A percentile compares a stretch with the other conserved stretches of the same genome.
These are phyloP conservation scores for Wickerhamiella lipophila DNA, from an alignment of 805 yeast species.

Conservation along the genomic window DNA sequence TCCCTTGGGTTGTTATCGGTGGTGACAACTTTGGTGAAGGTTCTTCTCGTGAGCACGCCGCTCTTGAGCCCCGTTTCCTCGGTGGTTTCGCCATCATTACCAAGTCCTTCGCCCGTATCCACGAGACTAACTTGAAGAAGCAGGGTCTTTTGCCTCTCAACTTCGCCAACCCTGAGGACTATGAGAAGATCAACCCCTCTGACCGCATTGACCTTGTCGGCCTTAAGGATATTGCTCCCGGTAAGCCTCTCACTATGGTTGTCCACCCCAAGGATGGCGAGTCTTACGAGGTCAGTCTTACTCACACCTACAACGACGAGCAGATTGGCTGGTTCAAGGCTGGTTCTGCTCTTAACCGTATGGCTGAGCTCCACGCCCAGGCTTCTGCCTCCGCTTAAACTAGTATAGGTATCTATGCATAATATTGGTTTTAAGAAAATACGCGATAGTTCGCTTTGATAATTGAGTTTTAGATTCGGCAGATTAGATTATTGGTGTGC, in stretches of 20 bases:
- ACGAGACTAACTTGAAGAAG: constrained; percentile 98
- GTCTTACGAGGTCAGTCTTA: constrained; percentile 79
- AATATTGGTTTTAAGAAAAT: background rate
- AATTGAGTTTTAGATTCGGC: no score
- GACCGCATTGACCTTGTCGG: constrained; percentile 85
- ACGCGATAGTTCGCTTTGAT: no score
- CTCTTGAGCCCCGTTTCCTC: constrained; percentile 96
- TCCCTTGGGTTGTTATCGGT: constrained; percentile 95
- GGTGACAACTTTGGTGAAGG: constrained; percentile 99
- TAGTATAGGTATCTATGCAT: constrained; percentile 9
- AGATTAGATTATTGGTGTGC: no score
- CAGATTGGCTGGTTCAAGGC: constrained; percentile 98
- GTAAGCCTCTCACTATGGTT: constrained; percentile 74
- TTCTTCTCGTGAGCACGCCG: constrained; percentile 99
- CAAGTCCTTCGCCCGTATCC: constrained; percentile 96
- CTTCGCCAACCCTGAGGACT: constrained; percentile 78
- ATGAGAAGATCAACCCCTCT: constrained; percentile 83
- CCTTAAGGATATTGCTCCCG: constrained; percentile 77
- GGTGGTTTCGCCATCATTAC: constrained; percentile 98
- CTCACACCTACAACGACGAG: constrained; percentile 92
- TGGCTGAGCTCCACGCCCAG: constrained; percentile 38
- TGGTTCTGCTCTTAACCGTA: constrained; percentile 98
- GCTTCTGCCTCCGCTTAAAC: constrained; percentile 15
- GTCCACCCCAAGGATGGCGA: constrained; percentile 58
- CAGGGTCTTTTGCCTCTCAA: constrained; percentile 97